Base-by-base conservation (phyloP, 176 grass and related monocot genomes). In the Aegilops longissima region DNA sequence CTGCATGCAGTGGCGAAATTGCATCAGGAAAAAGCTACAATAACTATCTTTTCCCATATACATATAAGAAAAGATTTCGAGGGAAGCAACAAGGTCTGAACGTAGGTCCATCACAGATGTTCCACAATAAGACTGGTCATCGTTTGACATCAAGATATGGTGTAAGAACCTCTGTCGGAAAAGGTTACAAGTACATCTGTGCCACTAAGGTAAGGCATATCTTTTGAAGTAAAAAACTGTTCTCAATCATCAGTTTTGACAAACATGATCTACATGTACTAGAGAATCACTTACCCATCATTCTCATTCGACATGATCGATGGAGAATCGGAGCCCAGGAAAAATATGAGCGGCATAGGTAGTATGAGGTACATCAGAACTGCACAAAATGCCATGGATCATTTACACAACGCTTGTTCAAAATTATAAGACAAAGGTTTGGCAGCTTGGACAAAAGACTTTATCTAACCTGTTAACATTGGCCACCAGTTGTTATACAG, bases 401-500 rank as follows among this genome's bases (percentile, higher is more conserved):
- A 61, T 12, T 73, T 36, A 65, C 36, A 38, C 7, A 38, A 38
- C 7, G 1, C 36, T 38, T 38, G 36, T 38, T 38, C 36, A 38
- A 38, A 38, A 38, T 38, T 38, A 38, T 38, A 38, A 1, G 9
- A 34, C 34, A 34, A 35, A 35, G 34, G 34, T 35, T 35, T 35
- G 34, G 34, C 5, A 35, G 5, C 5, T 5, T 27, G n/a, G n/a
- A n/a, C n/a, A n/a, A n/a, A n/a, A n/a, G n/a, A n/a, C n/a, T n/a
- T n/a, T n/a, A n/a, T n/a, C n/a, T 27, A 27, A 27, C 25, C 97
- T 93, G 97, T 99, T 47, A 96, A 83, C 97, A 99, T 96, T 77
- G 97, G 97, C 97, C 97, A 99, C 97, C 97, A 99, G 78, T 99
- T 99, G 88, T 86, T 93, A 56, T 96, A 94, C 5, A 99, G 66